Conservation (phyloP, 2,329 filamentous ascomycete genomes). For the Cladosporium sp. region DNA sequence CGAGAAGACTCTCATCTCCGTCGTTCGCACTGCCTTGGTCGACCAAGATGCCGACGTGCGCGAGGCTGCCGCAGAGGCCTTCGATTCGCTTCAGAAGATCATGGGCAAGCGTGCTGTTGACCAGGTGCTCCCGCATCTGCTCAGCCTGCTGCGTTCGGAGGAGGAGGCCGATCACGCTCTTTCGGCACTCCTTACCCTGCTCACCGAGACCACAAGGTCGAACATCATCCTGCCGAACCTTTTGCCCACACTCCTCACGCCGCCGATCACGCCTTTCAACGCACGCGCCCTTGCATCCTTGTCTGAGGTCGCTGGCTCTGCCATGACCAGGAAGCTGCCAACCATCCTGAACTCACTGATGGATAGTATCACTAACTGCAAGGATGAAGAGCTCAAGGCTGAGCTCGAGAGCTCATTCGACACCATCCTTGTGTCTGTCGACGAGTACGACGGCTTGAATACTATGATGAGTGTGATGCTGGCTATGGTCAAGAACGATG, state of each 20-base stretch:
- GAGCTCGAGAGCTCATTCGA: constrained; percentile 83
- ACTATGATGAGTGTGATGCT: constrained; percentile 93
- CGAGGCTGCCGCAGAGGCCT: constrained; percentile 94
- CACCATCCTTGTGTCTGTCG: constrained; percentile 84
- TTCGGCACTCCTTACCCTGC: constrained; percentile 84
- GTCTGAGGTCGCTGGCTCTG: constrained; percentile 81
- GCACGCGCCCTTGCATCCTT: constrained; percentile 89
- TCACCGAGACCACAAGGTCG: constrained; percentile 88
- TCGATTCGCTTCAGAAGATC: constrained; percentile 90
- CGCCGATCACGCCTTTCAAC: constrained; percentile 92
- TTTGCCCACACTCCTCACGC: constrained; percentile 84
- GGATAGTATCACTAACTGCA: constrained; percentile 79
- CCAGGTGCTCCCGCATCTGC: constrained; percentile 87
- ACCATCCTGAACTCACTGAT: constrained; percentile 90
- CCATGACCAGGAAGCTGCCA: constrained; percentile 87
- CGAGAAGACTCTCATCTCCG: constrained; percentile 90
- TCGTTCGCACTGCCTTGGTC: constrained; percentile 87
- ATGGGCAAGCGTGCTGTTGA: constrained; percentile 93
- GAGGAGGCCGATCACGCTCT: constrained; percentile 88
- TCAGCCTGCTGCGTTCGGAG: constrained; percentile 82
- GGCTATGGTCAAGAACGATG: constrained; percentile 83
- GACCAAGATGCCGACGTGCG: constrained; percentile 86
- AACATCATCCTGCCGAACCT: constrained; percentile 97
- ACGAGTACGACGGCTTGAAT: constrained; percentile 94
- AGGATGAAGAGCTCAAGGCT: constrained; percentile 66